Evolutionary conservation across 306 rosid genomes (phyloP), one percentile per base, ranked within the genome.

Genomic region (Acacia acuminata): DNA sequence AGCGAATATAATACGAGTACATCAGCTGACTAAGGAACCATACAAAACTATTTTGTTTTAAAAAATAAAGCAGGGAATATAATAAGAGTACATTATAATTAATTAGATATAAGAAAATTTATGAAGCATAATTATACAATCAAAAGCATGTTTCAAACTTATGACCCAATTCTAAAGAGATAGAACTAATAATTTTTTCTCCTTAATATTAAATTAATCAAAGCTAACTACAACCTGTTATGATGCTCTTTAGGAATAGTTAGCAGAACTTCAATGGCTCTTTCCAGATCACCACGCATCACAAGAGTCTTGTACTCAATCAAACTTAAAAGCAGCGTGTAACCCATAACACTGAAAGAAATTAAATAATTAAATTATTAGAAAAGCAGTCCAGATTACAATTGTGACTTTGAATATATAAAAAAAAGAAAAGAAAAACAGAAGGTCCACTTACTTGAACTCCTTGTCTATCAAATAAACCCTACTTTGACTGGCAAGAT

Each of bases 261-360:
- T 82, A 98, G 97, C 84, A 96, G 90, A 76, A 96, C 74, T 86
- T 92, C 98, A 90, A 74, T 91, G 80, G 99, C 99, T 89, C 97
- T 91, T 79, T 96, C 98, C 65, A 90, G 77, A 85, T 96, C 99
- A 73, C 99, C 99, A 22, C 98, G 98, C 98, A 96, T 92, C 84
- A 96, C 97, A 87, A 96, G 97, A 76, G 99, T 96, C 90, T 96
- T 96, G 89, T 96, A 96, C 89, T 96, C 99, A 61, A 96, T 94
- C 92, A 96, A 90, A 86, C 94, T 91, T 73, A 96, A 90, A 88
- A 96, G 99, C 67, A 96, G 86, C 24, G 99, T 94, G 93, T 94
- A 96, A 44, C 99, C 97, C 51, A 96, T 88, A 55, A 96, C 94
- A 85, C 99, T 96, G 88, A 89, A 85, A 36, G 53, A 81, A 43